Evolutionary conservation across 73 alveolate species (phyloP), one percentile per base, ranked within the genome.

Genomic region (Urostyla sp.): DNA sequence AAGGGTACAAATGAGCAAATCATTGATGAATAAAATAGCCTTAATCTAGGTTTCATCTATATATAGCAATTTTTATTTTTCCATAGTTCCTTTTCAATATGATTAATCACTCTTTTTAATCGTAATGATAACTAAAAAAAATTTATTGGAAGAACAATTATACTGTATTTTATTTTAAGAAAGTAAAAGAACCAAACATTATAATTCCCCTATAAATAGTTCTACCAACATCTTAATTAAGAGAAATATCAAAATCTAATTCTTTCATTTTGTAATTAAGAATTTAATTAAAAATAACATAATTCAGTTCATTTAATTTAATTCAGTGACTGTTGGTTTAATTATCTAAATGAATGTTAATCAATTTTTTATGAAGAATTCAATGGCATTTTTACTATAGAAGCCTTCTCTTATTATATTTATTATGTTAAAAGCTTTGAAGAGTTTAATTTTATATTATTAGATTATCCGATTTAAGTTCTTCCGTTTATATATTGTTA

Each of bases 1-100:
- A n/a, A 69, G 11, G 83, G 83, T 8, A 46, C 31, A 35, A 69
- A 69, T 3, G 89, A 72, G 2, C 63, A 72, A 11, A 60, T 44
- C 58, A 61, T 61, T 23, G 56, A 30, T 16, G 74, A 34, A 35
- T 61, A 58, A 23, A 78, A 61, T n/a, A 37, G 48, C 26, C 89
- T 78, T 21, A 60, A 52, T 60, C 89, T 34, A 30, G 89, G 82
- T 32, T 54, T 63, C 80, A 78, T 78, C 23, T 44, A 28, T 24
- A 78, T 38, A 45, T 16, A 78, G 32, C 81, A 58, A 43, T 63
- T 78, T 24, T 75, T 63, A 10, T 48, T 28, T 37, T 46, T 78
- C 89, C 89, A 78, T n/a, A 78, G 34, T 52, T 63, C 83, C n/a
- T 10, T 63, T 43, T 78, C 82, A 28, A 78, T 31, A n/a, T n/a